Conservation (phyloP, 345 rosid genomes). For the Limnanthes douglasii region DNA sequence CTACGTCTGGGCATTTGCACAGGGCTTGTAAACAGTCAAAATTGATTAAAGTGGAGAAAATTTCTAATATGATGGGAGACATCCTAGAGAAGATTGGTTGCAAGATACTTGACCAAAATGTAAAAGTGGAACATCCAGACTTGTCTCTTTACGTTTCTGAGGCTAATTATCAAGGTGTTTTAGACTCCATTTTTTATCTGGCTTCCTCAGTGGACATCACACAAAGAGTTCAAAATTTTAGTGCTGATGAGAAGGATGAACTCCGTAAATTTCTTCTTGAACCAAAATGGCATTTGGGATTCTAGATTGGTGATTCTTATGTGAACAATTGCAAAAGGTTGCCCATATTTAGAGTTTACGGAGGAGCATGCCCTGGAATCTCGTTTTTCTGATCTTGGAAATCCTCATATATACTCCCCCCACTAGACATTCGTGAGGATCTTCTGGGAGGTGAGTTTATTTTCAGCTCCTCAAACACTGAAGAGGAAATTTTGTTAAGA, state of each 20-base stretch:
- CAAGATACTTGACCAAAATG: slow-evolving; percentile 47
- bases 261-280: slow-evolving; percentile 64
- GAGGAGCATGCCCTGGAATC: slow-evolving; percentile 27
- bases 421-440: slow-evolving; percentile 43
- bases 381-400: slow-evolving; percentile 56
- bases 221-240: slow-evolving; percentile 14
- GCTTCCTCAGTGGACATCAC: slow-evolving; percentile 26
- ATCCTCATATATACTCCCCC: slow-evolving; percentile 68
- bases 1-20: slow-evolving; percentile 57
- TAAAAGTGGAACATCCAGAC: slow-evolving; percentile 57
- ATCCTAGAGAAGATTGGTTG: slow-evolving; percentile 72
- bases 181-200: slow-evolving; percentile 55
- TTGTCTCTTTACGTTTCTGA: slow-evolving; percentile 50
- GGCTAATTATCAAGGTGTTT: slow-evolving; percentile 49
- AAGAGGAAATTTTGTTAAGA: slow-evolving; percentile 56
- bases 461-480: slow-evolving; percentile 29
- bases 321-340: slow-evolving; percentile 50
- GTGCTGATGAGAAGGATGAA: slow-evolving; percentile 59
- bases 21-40: slow-evolving; percentile 64
- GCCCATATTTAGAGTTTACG: slow-evolving; percentile 56
- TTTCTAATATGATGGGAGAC: slow-evolving; percentile 38
- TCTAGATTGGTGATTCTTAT: slow-evolving; percentile 23
- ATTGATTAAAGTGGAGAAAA: slow-evolving; percentile 46
- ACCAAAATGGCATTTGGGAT: slow-evolving; percentile 72
- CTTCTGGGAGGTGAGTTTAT: slow-evolving; percentile 63